These are phyloP conservation scores for Cornus controversa DNA, from an alignment of 148 eudicot species.

Conservation along the genomic window DNA sequence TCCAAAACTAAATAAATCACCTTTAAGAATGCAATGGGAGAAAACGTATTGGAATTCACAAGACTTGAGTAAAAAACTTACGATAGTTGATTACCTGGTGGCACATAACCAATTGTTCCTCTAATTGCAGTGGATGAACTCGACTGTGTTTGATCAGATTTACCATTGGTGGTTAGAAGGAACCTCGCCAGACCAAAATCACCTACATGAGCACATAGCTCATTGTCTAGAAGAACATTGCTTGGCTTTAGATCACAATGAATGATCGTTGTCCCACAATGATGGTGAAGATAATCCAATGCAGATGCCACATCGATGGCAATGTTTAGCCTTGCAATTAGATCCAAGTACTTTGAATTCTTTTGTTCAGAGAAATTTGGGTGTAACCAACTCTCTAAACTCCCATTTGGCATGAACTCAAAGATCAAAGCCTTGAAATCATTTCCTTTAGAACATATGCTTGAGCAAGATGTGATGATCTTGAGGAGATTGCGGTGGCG, in stretches of 20 bases:
- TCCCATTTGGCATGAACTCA: conserved; percentile 21
- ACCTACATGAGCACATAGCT: not conserved
- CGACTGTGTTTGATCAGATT: not conserved
- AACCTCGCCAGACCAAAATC: conserved; percentile 12
- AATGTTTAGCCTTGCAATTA: conserved; percentile 2
- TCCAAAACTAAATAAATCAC: too few relatives aligned
- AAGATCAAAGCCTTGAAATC: conserved; percentile 20
- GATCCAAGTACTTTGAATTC: not conserved
- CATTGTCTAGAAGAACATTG: conserved; percentile 7
- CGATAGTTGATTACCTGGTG: not conserved
- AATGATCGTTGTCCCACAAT: not conserved
- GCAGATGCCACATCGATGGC: conserved; percentile 14
- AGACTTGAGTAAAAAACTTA: too few relatives aligned
- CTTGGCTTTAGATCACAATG: conserved; percentile 16
- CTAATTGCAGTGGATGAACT: conserved; percentile 5
- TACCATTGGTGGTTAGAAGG: not conserved
- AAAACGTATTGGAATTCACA: too few relatives aligned
- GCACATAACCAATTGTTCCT: conserved; percentile 13
- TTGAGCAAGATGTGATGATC: conserved; percentile 15
- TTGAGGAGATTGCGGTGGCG: conserved; percentile 14
- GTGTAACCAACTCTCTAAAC: conserved; percentile 14
- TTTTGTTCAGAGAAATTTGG: not conserved
- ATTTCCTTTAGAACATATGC: not conserved
- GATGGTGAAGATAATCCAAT: conserved; percentile 16
- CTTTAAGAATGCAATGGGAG: too few relatives aligned